phyloP scores from a whole-genome alignment of 352 stramenopile species.

The Phytophthora palmivora region DNA sequence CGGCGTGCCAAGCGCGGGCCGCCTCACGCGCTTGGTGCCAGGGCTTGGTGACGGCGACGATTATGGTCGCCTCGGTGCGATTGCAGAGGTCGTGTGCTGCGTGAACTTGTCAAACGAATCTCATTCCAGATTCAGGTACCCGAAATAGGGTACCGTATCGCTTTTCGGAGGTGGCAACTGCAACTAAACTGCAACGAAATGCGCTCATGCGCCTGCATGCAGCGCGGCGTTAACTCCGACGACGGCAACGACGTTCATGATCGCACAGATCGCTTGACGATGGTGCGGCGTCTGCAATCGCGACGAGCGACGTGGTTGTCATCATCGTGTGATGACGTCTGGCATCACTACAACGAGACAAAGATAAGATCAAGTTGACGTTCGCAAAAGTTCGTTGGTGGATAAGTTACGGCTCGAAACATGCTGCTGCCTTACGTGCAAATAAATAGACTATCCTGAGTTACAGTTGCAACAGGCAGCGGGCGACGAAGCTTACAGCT shows the following conservation, averaged over 20 bases:
- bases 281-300: constrained; percentile 14
- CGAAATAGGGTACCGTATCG: constrained; percentile 13
- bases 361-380: constrained; percentile 29
- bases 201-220: not conserved
- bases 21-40: constrained; percentile 5
- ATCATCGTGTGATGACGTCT: constrained; percentile 16
- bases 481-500: constrained; percentile 46
- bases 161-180: constrained; percentile 18
- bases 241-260: not conserved
- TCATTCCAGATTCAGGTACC: constrained; percentile 8
- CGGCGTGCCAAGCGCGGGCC: constrained; percentile 18
- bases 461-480: not conserved
- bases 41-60: constrained; percentile 14
- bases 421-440: constrained; percentile 7
- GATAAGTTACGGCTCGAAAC: constrained; percentile 39
- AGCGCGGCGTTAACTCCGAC: not conserved
- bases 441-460: constrained; percentile 45
- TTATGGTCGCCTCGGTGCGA: not conserved
- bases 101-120: constrained; percentile 31
- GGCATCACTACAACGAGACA: constrained; percentile 14
- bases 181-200: constrained; percentile 27
- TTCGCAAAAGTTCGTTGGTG: constrained; percentile 16
- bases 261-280: constrained; percentile 17
- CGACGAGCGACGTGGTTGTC: constrained; percentile 9
- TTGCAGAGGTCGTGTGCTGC: too few species aligned